Evolutionary conservation across 768 basidiomycete genomes (phyloP).

Genomic region (Amanita molliuscula): DNA sequence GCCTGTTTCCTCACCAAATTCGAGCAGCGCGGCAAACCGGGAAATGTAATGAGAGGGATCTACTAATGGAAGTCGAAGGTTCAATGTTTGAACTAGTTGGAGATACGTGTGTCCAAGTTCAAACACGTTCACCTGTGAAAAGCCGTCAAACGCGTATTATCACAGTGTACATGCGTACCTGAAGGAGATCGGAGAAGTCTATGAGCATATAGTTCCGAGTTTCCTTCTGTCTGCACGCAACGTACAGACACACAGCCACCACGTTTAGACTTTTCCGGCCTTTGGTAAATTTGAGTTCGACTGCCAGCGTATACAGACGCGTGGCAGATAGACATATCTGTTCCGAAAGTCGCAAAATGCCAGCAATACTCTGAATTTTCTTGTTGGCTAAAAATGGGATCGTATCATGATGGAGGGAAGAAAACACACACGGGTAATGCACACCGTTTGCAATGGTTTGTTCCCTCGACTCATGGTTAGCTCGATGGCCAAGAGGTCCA

Average conservation of each 20-base stretch:
- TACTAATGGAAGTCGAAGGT: conserved; percentile 77
- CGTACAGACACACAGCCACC: conserved; percentile 91
- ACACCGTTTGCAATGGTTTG: conserved; percentile 86
- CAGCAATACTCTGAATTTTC: conserved; percentile 77
- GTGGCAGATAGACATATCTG: conserved; percentile 72
- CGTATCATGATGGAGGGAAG: not conserved
- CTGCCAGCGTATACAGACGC: conserved; percentile 86
- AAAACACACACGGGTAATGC: conserved; percentile 10
- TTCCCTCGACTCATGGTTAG: conserved; percentile 74
- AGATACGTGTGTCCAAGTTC: conserved; percentile 95
- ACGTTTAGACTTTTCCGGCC: conserved; percentile 89
- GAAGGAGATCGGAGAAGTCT: conserved; percentile 94
- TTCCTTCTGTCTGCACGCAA: conserved; percentile 87
- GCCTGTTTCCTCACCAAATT: conserved; percentile 92
- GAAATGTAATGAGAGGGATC: conserved; percentile 97
- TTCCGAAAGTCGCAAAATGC: conserved; percentile 69
- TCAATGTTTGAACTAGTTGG: conserved; percentile 82
- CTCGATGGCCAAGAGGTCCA: conserved; percentile 73
- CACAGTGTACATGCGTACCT: conserved; percentile 34
- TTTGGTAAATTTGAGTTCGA: conserved; percentile 90
- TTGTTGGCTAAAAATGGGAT: conserved; percentile 48
- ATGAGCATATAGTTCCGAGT: conserved; percentile 95
- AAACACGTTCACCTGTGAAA: conserved; percentile 83
- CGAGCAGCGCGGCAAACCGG: conserved; percentile 88
- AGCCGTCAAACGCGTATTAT: not conserved